Conservation (phyloP, 2,329 filamentous ascomycete genomes). For the Scedosporium boydii region DNA sequence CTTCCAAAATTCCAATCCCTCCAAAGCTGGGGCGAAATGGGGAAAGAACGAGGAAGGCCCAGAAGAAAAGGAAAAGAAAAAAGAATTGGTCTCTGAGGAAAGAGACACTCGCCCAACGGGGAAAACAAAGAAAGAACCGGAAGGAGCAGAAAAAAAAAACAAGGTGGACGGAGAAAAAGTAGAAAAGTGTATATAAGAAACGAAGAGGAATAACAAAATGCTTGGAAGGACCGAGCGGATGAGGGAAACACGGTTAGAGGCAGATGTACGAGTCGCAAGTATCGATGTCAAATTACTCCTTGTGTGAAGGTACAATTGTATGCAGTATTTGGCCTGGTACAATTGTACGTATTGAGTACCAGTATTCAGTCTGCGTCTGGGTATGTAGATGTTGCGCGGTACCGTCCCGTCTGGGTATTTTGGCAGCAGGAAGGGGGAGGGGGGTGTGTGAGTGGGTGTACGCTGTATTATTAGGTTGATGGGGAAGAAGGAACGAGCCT, state of each 20-base stretch:
- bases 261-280: constrained; percentile 4
- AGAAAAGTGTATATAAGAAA: neutral
- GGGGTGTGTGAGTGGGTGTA: neutral
- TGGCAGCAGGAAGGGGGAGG: neutral
- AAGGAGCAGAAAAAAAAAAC: neutral
- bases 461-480: neutral
- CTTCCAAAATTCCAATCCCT: neutral
- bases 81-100: constrained; percentile 3
- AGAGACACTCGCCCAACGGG: neutral
- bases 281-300: neutral
- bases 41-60: constrained; percentile 3
- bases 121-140: constrained; percentile 1
- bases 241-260: constrained; percentile 7
- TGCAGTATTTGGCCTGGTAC: no score
- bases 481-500: neutral
- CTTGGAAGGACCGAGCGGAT: constrained; percentile 6
- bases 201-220: constrained; percentile 4
- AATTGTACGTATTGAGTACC: neutral
- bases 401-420: constrained; percentile 1
- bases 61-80: constrained; percentile 2
- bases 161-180: neutral
- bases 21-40: neutral
- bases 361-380: neutral
- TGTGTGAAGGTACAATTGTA: no score
- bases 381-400: neutral